Evolutionary conservation across 441 rosid genomes (phyloP).

Genomic region (Populus hybrid): DNA sequence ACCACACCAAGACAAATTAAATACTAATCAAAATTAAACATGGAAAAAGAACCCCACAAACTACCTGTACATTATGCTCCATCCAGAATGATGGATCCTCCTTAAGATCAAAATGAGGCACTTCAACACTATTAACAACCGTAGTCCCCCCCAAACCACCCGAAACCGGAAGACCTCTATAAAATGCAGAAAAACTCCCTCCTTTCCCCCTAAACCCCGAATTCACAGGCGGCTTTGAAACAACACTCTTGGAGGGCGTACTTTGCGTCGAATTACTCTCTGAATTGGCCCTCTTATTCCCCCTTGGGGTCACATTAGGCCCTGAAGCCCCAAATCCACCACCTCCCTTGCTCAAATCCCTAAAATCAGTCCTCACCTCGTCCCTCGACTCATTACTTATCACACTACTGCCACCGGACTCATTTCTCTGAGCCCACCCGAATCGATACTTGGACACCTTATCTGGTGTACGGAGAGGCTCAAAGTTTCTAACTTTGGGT

Average conservation of each 20-base stretch:
- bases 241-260: constrained; percentile 90
- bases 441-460: constrained; percentile 51
- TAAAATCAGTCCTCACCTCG: constrained; percentile 25
- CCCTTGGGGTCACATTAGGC: constrained; percentile 12
- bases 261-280: constrained; percentile 82
- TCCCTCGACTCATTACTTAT: constrained; percentile 25
- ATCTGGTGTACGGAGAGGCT: constrained; percentile 81
- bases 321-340: constrained; percentile 25
- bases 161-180: constrained; percentile 69
- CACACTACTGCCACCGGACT: constrained; percentile 16
- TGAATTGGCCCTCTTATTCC: constrained; percentile 20
- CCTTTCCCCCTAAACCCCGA: constrained; percentile 56
- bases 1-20: neutral
- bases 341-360: neutral
- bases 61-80: constrained; percentile 99
- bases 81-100: constrained; percentile 99
- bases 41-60: neutral
- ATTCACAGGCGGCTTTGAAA: constrained; percentile 55
- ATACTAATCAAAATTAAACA: neutral
- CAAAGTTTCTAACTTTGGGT: constrained; percentile 46
- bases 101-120: constrained; percentile 91
- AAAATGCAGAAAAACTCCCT: constrained; percentile 66
- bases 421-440: constrained; percentile 74
- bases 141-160: constrained; percentile 40
- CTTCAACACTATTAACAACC: constrained; percentile 73